Evolutionary conservation across 2,329 filamentous ascomycete genomes (phyloP).

Genomic region (Zalaria obscura): DNA sequence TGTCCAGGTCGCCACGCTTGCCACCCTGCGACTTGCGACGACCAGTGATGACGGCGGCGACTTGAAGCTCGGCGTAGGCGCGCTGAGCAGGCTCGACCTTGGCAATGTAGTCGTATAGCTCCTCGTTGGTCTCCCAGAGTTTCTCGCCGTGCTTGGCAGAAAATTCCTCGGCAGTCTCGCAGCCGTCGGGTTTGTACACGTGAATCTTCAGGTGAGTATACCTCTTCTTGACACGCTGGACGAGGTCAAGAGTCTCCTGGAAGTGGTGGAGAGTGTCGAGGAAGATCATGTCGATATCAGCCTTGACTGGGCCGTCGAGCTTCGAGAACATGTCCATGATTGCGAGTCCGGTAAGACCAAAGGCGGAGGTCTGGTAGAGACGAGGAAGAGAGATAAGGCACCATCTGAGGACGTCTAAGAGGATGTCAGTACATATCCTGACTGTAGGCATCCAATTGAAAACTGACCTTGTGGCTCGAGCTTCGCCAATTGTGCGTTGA

Average conservation of each 20-base stretch:
- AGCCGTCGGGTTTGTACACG: constrained; percentile 74
- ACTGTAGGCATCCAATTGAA: neutral
- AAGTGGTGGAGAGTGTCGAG: constrained; percentile 41
- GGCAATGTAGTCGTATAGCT: constrained; percentile 91
- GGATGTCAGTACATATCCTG: constrained; percentile 12
- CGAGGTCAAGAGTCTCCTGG: constrained; percentile 33
- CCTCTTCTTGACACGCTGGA: constrained; percentile 54
- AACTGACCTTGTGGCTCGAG: constrained; percentile 61
- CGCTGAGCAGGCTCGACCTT: constrained; percentile 95
- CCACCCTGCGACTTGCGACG: constrained; percentile 85
- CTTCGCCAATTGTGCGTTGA: constrained; percentile 79
- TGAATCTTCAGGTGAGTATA: constrained; percentile 76
- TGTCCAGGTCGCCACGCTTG: constrained; percentile 75
- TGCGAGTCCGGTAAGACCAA: constrained; percentile 36
- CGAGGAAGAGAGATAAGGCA: constrained; percentile 80
- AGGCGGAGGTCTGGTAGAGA: constrained; percentile 47
- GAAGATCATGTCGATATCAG: constrained; percentile 37
- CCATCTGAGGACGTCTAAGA: constrained; percentile 72
- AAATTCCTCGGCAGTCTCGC: constrained; percentile 61
- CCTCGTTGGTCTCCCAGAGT: constrained; percentile 72
- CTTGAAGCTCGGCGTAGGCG: constrained; percentile 74
- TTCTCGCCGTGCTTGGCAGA: constrained; percentile 66
- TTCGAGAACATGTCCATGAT: constrained; percentile 58
- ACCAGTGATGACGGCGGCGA: constrained; percentile 83
- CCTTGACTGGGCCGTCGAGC: constrained; percentile 46